A percentile compares a stretch with the other conserved stretches of the same genome.
Evolutionary conservation across 306 rosid genomes (phyloP).

Genomic region (Prunus fruticosa): DNA sequence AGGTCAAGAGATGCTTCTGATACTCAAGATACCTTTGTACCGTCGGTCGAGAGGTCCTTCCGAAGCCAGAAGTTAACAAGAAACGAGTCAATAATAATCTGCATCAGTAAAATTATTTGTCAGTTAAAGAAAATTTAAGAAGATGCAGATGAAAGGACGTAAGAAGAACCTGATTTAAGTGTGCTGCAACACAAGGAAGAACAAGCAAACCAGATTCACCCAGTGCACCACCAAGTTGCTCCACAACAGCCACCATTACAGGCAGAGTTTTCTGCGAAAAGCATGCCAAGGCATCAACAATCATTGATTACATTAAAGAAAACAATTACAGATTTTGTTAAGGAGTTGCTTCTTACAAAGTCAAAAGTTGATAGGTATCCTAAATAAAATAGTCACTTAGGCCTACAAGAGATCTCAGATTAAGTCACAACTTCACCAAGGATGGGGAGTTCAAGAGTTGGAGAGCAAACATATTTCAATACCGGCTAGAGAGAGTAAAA

Average conservation of each 20-base stretch:
- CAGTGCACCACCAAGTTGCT: constrained; percentile 75
- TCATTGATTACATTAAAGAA: background rate
- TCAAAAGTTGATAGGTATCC: background rate
- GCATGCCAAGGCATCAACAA: constrained; percentile 8
- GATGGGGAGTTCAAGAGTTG: background rate
- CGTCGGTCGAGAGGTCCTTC: constrained; percentile 31
- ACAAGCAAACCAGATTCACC: constrained; percentile 87
- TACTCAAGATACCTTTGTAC: constrained; percentile 37
- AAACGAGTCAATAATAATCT: constrained; percentile 69
- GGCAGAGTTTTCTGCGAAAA: constrained; percentile 83
- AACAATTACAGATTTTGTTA: background rate
- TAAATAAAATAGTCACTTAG: background rate
- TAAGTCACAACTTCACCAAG: background rate
- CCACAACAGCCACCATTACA: constrained; percentile 91
- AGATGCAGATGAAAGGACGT: background rate
- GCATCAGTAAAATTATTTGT: constrained; percentile 17
- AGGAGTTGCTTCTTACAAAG: background rate
- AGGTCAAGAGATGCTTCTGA: too few species aligned
- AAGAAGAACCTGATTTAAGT: constrained; percentile 83
- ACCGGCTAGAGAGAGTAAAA: background rate
- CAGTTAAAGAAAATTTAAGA: constrained; percentile 20
- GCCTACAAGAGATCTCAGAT: background rate
- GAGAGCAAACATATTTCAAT: background rate
- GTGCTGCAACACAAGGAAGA: constrained; percentile 97
- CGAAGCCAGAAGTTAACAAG: constrained; percentile 59